Evolutionary conservation across 345 rosid species (phyloP).

Genomic region (Citrus trifoliata): DNA sequence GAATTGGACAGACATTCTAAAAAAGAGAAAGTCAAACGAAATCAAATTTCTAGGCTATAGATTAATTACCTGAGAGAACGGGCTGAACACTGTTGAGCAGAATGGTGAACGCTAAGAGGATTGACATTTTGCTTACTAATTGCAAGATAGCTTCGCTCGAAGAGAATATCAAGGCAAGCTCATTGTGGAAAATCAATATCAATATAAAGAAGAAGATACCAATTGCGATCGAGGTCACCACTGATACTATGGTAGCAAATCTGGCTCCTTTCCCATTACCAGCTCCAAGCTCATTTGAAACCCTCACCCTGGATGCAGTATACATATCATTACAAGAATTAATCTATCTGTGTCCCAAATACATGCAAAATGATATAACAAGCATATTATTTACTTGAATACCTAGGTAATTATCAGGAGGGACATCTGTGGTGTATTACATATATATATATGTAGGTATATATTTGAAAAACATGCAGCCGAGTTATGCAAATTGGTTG

Average conservation of each 20-base stretch:
- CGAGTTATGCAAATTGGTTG: not conserved
- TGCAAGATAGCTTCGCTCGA: conserved; percentile 48
- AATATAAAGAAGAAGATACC: conserved; percentile 60
- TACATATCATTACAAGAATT: not conserved
- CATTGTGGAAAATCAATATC: conserved; percentile 35
- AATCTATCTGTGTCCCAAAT: not conserved
- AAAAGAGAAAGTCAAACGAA: not conserved
- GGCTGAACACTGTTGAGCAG: conserved; percentile 88
- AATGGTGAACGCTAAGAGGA: conserved; percentile 71
- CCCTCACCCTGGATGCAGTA: conserved; percentile 55
- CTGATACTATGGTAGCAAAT: conserved; percentile 67
- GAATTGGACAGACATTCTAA: not conserved
- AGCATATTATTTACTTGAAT: not conserved
- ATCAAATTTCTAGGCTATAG: not conserved
- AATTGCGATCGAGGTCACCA: conserved; percentile 49
- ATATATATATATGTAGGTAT: no score
- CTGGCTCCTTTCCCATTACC: conserved; percentile 86
- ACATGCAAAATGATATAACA: not conserved
- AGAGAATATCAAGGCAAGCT: conserved; percentile 56
- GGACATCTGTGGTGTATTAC: no score
- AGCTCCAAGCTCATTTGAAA: conserved; percentile 88
- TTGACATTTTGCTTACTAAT: conserved; percentile 53
- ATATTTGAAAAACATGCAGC: not conserved
- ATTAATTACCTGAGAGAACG: conserved; percentile 57
- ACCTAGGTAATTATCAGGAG: no score